Base-by-base conservation (phyloP, 2,329 filamentous ascomycete genomes). In the Diaporthe sp. region DNA sequence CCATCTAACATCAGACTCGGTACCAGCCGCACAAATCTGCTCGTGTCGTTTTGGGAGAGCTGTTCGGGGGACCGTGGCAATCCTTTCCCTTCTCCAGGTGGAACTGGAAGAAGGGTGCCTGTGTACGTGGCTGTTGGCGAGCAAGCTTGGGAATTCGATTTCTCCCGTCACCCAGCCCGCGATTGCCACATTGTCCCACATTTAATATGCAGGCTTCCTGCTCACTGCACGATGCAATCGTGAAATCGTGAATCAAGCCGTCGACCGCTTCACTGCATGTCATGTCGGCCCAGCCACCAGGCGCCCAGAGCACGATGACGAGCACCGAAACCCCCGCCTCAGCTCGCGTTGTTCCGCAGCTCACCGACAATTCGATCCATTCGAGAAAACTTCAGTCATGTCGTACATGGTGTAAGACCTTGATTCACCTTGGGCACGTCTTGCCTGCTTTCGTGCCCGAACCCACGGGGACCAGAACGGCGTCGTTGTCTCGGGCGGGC, bases 321-420 rank as follows among this genome's bases (percentile, higher is more conserved):
- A 75, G 22, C 57, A 71, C 55, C 37, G 44, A 53, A 20, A 47
- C 34, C 70, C 73, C 70, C 63, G 63, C 73, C 55, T 70, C 65
- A 68, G 65, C 65, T 73, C 58, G 12, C 28, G 34, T 42, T 73
- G 53, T 58, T 63, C 49, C 74, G 61, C 47, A 53, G 63, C 75
- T 75, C 75, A 77, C 75, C 75, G 75, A 77, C 75, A 77, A 22
- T 77, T 75, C 42, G 58, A 71, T 44, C 73, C 57, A 42, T 63
- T 61, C 67, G 39, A 75, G 72, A 75, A 75, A 63, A 68, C 72
- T 60, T 70, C 61, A 75, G 68, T 71, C 67, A 51, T 68, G 75
- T 73, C 49, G 65, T 44, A 60, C 71, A 61, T 57, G 61, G 37
- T 57, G 49, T 77, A 73, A 77, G 73, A 77, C 75, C 71, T 75